Evolutionary conservation across 164 flowering plant species (phyloP), one percentile per base, ranked within the genome.

Genomic region (Magnolia kwangsiensis): DNA sequence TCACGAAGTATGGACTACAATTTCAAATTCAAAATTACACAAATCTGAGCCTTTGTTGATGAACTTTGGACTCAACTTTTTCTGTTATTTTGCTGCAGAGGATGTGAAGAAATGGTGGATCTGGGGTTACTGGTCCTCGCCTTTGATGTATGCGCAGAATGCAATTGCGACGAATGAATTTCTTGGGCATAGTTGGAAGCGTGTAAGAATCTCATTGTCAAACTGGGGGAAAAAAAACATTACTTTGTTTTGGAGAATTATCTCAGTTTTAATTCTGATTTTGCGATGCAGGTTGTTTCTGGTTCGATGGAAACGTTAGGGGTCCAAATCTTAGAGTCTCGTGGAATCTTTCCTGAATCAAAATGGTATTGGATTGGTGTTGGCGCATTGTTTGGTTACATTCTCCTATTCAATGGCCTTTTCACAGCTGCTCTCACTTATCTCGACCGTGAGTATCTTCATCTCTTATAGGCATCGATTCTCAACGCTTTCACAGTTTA

Each of bases 351-450:
- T 63, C 77, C 88, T 10, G 18, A 76, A 27, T 73, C 83, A 49
- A 76, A 79, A 59, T 85, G 88, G 88, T 85, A 82, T 72, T 85
- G 88, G 88, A 72, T 85, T 16, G 86, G 86, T 5, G 73, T 63
- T 1, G 82, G 80, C 21, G 86, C 86, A 59, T 71, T 76, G 65
- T 2, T 80, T 50, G 88, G 88, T 59, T 85, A 72, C 64, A 49
- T 71, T 13, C 20, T 79, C 51, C 77, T 85, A 19, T 79, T 82
- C 83, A 85, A 85, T 73, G 63, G 71, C 49, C 37, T 78, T 37
- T 80, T 71, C 63, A 68, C 76, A 61, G 10, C 78, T 16, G 72
- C 83, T 18, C 83, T 85, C 2, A 21, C 81, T 29, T 80, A 49
- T 61, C 86, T 85, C 69, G 74, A 83, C n/a, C 84, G 88, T 85